phyloP scores from a whole-genome alignment of 2,329 filamentous ascomycete genomes.

The Fusarium chlamydosporum region DNA sequence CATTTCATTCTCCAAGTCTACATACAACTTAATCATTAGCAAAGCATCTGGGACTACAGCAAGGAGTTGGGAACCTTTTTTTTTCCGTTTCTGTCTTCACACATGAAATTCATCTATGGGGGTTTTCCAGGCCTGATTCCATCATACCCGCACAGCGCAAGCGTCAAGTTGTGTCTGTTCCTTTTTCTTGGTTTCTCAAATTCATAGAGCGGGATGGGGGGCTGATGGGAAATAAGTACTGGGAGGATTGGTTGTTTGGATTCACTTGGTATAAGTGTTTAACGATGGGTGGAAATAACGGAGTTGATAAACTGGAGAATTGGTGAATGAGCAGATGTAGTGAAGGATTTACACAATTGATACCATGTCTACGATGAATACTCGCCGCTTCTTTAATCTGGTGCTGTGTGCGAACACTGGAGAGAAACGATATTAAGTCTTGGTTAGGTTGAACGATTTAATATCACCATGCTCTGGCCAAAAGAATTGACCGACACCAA shows the following conservation, averaged over 20 bases:
- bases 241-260: slow-evolving; percentile 26
- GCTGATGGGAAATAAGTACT: not conserved
- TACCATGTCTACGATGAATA: slow-evolving; percentile 41
- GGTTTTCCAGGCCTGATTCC: slow-evolving; percentile 30
- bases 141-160: slow-evolving; percentile 41
- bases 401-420: not conserved
- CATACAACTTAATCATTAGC: slow-evolving; percentile 34
- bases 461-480: not conserved
- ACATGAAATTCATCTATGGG: slow-evolving; percentile 24
- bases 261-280: slow-evolving; percentile 29
- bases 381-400: not conserved
- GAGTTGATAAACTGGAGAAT: slow-evolving; percentile 29
- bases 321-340: slow-evolving; percentile 38
- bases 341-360: slow-evolving; percentile 45
- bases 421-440: not conserved
- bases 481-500: not conserved
- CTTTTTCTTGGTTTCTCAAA: slow-evolving; percentile 24
- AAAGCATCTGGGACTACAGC: slow-evolving; percentile 47
- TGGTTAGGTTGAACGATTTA: not conserved
- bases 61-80: slow-evolving; percentile 48
- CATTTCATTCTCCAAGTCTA: slow-evolving; percentile 14
- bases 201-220: slow-evolving; percentile 7
- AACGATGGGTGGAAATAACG: slow-evolving; percentile 21
- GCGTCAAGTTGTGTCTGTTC: slow-evolving; percentile 16
- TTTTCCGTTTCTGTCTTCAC: slow-evolving; percentile 36